Evolutionary conservation across 441 rosid species (phyloP), one percentile per base, ranked within the genome.

Genomic region (Kokia cookei): DNA sequence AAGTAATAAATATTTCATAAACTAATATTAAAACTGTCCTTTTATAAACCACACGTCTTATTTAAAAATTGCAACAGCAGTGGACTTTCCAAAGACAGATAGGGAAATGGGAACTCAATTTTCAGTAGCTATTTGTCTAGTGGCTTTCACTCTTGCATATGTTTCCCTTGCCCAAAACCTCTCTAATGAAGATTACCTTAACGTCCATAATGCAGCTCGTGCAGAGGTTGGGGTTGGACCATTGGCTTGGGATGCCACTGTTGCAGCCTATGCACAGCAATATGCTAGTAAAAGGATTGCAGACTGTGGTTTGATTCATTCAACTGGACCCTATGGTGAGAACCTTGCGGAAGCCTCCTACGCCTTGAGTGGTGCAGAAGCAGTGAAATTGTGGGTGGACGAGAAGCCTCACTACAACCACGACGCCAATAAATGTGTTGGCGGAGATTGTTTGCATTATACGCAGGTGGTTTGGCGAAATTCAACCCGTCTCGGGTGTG

Each of bases 391-490:
- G 66, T 83, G 83, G 83, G 80, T 66, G 0, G 26, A 40, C 3
- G 82, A 83, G 78, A 80, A 65, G 80, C 29, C 74, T 1, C 5
- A 74, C 10, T 83, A 80, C 35, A 9, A 83, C 29, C 70, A 80
- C 27, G 22, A 19, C 11, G 40, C 80, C 19, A 75, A 80, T 19
- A 12, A 57, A 7, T 83, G 82, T 7, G 27, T 35, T 0, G 76
- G 70, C 0, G 55, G 35, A 6, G 37, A 9, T 0, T 84, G 78
- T 14, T 27, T 61, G 11, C 82, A 77, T 35, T 84, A 82, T 8
- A 80, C 82, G 24, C 81, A 76, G 15, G 77, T 82, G 17, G 85
- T 80, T 12, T 82, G 85, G 85, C 58, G 67, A 0, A 35, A 77
- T 1, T 81, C 82, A 0, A 32, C 62, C 6, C 73, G 69, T 0